Evolutionary conservation across 495 filamentous ascomycete species (phyloP), one percentile per base, ranked within the genome.

Genomic region (Penicilliopsis zonata): DNA sequence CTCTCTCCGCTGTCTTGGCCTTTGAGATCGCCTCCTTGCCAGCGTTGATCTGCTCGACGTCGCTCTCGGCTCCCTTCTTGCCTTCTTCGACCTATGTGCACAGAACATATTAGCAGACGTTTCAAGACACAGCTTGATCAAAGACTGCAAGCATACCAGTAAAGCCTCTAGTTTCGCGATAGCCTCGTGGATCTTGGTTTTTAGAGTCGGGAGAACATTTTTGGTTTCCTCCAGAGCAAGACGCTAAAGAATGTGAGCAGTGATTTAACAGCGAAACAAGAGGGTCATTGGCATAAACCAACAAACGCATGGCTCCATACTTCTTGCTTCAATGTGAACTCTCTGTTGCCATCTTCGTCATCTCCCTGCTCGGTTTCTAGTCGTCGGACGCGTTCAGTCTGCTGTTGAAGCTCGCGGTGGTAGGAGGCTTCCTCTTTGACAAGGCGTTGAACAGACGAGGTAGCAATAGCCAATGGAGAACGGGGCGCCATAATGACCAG

Each of bases 361-460:
- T 70, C 64, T 13, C 70, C 71, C 3, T 64, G 57, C 4, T 47
- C 52, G 19, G 41, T 37, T 44, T 53, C 55, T 10, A 86, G 62
- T 57, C 80, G 77, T 59, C 72, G 55, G 23, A 95, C 68, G 25
- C 79, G 76, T 36, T 65, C 64, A 34, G 79, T 68, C 44, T 95
- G 85, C 35, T 73, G 56, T 36, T 67, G 58, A 13, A 83, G 67
- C 49, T 98, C 90, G 42, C 78, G 76, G 57, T 85, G 81, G 61
- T 98, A 95, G 51, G 75, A 86, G 20, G 67, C 64, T 49, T 94
- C 85, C 53, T 98, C 90, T 53, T 94, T 94, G 34, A 94, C 72
- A 30, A 95, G 68, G 33, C 88, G 84, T 43, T 72, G 61, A 44
- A 95, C 67, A 13, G 78, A 70, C 28, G 74, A 72, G 12, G 80